Evolutionary conservation across 129 eudicot genomes (phyloP).

Genomic region (Helichrysum umbraculigerum): DNA sequence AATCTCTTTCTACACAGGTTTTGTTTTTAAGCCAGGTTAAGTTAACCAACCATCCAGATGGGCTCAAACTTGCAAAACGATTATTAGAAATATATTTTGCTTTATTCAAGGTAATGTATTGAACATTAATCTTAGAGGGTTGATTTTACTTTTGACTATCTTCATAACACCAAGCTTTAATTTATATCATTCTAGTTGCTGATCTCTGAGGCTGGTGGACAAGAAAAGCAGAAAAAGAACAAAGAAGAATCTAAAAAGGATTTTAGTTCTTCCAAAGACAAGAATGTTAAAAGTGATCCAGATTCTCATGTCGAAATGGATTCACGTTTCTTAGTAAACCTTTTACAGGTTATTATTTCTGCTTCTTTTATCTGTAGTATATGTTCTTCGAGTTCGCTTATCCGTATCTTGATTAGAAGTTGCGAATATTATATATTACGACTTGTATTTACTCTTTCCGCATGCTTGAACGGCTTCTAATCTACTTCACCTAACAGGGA

Average conservation of each 20-base stretch:
- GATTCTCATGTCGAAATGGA: conserved; percentile 95
- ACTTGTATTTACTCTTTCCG: conserved; percentile 1
- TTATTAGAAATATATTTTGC: conserved; percentile 93
- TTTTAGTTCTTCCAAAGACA: conserved; percentile 40
- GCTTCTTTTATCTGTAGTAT: not conserved
- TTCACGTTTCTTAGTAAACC: conserved; percentile 81
- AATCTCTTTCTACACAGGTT: conserved; percentile 52
- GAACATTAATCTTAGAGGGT: not conserved
- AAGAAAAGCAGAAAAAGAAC: conserved; percentile 33
- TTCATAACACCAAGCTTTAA: conserved; percentile 15
- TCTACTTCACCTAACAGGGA: conserved; percentile 53
- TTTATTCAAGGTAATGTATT: conserved; percentile 69
- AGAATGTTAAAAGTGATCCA: conserved; percentile 38
- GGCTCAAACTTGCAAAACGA: conserved; percentile 84
- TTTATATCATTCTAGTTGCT: conserved; percentile 56
- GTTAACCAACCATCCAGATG: conserved; percentile 76
- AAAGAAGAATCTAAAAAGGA: conserved; percentile 44
- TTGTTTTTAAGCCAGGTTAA: conserved; percentile 81
- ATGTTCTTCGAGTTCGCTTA: conserved; percentile 8
- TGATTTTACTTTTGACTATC: conserved; percentile 8
- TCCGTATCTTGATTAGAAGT: not conserved
- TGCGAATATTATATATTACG: not conserved
- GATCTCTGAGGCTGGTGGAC: conserved; percentile 60
- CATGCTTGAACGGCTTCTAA: conserved; percentile 13
- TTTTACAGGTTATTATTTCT: conserved; percentile 71